Evolutionary conservation across 2,329 filamentous ascomycete genomes (phyloP), one percentile per base, ranked within the genome.

Genomic region (Samsoniella hepiali): DNA sequence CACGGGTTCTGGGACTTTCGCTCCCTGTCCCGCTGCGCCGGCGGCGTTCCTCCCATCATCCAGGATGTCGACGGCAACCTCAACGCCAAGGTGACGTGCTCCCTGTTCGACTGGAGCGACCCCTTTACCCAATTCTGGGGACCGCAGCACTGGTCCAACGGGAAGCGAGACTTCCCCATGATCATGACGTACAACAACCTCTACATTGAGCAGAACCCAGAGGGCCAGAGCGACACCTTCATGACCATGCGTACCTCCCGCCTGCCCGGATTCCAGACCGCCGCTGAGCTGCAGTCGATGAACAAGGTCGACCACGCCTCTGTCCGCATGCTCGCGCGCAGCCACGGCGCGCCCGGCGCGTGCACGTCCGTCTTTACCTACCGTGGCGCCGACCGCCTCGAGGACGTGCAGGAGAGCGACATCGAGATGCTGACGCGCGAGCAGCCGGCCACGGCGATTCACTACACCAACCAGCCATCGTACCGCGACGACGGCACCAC

Each of bases 381-480:
- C 69, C 74, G 72, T 44, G 72, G 74, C 47, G 69, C 68, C 4
- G 70, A 72, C 15, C 68, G 73, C 4, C 70, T 77, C 3, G 68
- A 71, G 4, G 53, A 71, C 9, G 76, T 81, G 7, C 79, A 83
- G 64, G 82, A 84, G 69, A 75, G 79, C 1, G 82, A 84, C 64
- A 75, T 84, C 42, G 82, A 84, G 69, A 73, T 84, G 42, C 74
- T 81, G 51, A 84, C 82, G 3, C 70, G 70, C 38, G 80, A 82
- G 60, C 72, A 76, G 11, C 15, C 22, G 1, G 70, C 68, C 17
- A 68, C 75, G 50, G 67, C 72, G 13, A 73, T 83, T 49, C 79
- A 82, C 66, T 87, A 85, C 74, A 86, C 84, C 17, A 88, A 88
- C 70, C 85, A 88, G 70, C 84, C 84, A 0, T 74, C 81, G 0